A percentile compares a stretch with the other conserved stretches of the same genome.
Conservation (phyloP, 75 land plant genomes). For the Selaginella moellendorffii region DNA sequence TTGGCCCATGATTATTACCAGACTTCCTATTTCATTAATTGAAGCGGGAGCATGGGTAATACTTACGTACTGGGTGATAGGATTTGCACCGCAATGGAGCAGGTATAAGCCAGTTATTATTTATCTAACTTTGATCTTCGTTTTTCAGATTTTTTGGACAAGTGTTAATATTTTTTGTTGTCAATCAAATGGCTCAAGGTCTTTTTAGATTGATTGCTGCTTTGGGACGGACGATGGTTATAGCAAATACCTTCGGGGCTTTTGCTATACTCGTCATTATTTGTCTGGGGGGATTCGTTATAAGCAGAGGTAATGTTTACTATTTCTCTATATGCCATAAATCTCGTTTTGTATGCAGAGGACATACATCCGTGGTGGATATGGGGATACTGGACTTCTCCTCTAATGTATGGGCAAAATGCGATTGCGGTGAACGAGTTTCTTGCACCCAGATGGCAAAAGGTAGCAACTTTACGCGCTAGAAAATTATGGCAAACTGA, state of each 20-base stretch:
- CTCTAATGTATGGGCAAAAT: conserved; percentile 34
- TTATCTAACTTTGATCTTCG: too few species aligned
- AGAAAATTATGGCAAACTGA: background rate
- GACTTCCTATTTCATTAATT: background rate
- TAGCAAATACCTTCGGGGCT: background rate
- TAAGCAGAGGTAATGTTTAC: background rate
- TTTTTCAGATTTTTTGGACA: too few species aligned
- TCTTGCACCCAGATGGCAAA: conserved; percentile 34
- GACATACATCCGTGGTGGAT: conserved; percentile 39
- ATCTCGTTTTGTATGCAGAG: too few species aligned
- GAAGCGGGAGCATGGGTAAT: background rate
- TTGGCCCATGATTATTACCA: background rate
- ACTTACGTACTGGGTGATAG: background rate
- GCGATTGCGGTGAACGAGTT: conserved; percentile 40
- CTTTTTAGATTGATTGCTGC: background rate
- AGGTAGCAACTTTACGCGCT: too few species aligned
- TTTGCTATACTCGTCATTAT: background rate
- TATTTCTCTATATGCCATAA: background rate
- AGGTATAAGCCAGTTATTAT: background rate
- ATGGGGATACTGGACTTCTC: conserved; percentile 43
- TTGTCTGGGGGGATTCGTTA: background rate
- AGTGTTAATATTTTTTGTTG: background rate
- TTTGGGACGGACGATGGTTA: background rate
- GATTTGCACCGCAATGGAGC: background rate
- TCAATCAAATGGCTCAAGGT: background rate